A percentile compares a stretch with the other conserved stretches of the same genome.
Conservation (phyloP, 371 early-diverging fungal species). For the Smittium mucronatum region DNA sequence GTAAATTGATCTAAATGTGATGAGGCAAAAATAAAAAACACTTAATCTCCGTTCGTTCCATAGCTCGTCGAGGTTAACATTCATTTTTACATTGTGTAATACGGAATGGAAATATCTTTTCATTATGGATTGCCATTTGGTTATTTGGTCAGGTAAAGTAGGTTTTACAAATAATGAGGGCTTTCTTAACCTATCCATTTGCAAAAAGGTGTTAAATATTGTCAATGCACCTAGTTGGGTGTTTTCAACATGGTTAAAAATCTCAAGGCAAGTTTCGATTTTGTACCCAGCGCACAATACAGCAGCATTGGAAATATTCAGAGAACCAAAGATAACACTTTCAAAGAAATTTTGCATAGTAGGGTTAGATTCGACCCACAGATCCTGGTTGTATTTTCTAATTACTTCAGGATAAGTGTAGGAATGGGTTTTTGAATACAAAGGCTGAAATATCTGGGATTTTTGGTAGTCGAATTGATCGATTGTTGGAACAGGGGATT, state of each 20-base stretch:
- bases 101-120: constrained; percentile 2
- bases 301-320: not conserved
- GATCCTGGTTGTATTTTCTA: not conserved
- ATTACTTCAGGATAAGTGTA: not conserved
- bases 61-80: not conserved
- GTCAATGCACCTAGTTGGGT: constrained; percentile 6
- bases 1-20: not conserved
- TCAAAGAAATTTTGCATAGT: not conserved
- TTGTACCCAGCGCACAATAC: not conserved
- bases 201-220: not conserved
- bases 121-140: not conserved
- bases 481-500: not conserved
- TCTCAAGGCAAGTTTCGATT: not conserved
- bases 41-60: not conserved
- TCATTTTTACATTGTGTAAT: not conserved
- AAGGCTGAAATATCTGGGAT: not conserved
- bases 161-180: not conserved
- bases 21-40: not conserved
- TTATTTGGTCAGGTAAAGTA: not conserved
- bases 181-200: not conserved
- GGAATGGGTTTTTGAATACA: not conserved
- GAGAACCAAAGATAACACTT: constrained; percentile 3
- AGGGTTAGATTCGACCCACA: not conserved
- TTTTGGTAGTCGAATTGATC: not conserved
- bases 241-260: not conserved